Conservation (phyloP, 169 alveolate genomes). For the Cryptosporidium tyzzeri region DNA sequence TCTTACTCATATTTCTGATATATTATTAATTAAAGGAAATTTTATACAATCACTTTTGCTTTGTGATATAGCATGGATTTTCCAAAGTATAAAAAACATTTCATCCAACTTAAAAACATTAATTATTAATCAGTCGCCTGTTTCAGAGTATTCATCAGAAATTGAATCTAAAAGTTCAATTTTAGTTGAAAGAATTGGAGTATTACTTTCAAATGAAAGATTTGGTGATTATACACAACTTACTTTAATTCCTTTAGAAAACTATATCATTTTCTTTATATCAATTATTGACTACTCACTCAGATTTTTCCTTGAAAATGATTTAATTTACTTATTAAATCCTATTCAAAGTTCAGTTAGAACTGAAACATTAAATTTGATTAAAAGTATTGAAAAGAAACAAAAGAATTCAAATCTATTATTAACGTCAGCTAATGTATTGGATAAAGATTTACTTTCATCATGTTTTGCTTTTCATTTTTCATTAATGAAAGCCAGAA, state of each 20-base stretch:
- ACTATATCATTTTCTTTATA: slow-evolving; percentile 26
- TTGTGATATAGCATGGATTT: slow-evolving; percentile 41
- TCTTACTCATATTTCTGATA: slow-evolving; percentile 1
- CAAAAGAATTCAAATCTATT: not conserved
- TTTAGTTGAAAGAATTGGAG: slow-evolving; percentile 9
- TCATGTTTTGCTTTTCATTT: slow-evolving; percentile 52
- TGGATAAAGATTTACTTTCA: slow-evolving; percentile 47
- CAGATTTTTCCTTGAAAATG: slow-evolving; percentile 44
- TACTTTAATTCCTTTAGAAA: slow-evolving; percentile 24
- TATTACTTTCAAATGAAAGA: slow-evolving; percentile 19
- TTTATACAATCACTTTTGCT: slow-evolving; percentile 26
- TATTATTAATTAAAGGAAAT: not conserved
- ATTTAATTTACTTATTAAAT: slow-evolving; percentile 27
- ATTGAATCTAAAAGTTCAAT: slow-evolving; percentile 12
- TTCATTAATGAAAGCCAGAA: slow-evolving; percentile 15
- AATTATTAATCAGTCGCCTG: slow-evolving; percentile 5
- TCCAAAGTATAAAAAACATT: slow-evolving; percentile 26
- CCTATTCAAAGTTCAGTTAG: slow-evolving; percentile 53
- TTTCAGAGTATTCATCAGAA: slow-evolving; percentile 30
- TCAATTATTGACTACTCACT: slow-evolving; percentile 25
- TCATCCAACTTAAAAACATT: slow-evolving; percentile 22
- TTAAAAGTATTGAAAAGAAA: slow-evolving; percentile 22
- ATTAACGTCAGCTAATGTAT: not conserved
- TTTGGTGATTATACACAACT: slow-evolving; percentile 7
- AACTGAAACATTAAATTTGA: slow-evolving; percentile 31